Conservation (phyloP, 257 asterid genomes). For the Solanum bulbocastanum region DNA sequence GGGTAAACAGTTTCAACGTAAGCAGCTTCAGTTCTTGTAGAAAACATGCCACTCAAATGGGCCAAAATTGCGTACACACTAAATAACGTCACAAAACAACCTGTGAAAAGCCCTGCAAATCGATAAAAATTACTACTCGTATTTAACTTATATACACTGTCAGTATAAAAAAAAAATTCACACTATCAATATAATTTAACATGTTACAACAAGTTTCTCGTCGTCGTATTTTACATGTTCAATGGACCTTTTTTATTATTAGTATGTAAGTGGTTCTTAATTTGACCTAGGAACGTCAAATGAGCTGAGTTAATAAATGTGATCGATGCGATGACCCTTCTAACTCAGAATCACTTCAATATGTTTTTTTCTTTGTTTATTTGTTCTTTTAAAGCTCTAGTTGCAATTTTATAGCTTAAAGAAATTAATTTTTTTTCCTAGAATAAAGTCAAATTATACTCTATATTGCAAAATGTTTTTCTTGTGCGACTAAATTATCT, state of each 20-base stretch:
- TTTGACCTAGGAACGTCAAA: not conserved
- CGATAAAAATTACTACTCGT: not conserved
- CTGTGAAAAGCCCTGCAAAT: constrained; percentile 77
- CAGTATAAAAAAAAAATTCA: not conserved
- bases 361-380: not conserved
- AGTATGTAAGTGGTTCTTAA: not conserved
- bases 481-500: not conserved
- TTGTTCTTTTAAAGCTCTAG: not conserved
- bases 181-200: not conserved
- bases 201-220: no score
- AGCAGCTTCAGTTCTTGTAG: constrained; percentile 33
- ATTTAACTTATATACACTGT: not conserved
- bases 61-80: constrained; percentile 71
- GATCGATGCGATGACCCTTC: not conserved
- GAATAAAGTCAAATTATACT: not conserved
- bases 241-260: not conserved
- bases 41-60: constrained; percentile 75
- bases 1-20: constrained; percentile 87
- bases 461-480: not conserved
- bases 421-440: not conserved
- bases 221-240: not conserved
- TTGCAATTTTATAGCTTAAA: not conserved
- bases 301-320: not conserved
- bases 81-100: constrained; percentile 77
- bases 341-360: not conserved